Conservation (phyloP, 805 yeast species). For the Ogataea paradorogensis region DNA sequence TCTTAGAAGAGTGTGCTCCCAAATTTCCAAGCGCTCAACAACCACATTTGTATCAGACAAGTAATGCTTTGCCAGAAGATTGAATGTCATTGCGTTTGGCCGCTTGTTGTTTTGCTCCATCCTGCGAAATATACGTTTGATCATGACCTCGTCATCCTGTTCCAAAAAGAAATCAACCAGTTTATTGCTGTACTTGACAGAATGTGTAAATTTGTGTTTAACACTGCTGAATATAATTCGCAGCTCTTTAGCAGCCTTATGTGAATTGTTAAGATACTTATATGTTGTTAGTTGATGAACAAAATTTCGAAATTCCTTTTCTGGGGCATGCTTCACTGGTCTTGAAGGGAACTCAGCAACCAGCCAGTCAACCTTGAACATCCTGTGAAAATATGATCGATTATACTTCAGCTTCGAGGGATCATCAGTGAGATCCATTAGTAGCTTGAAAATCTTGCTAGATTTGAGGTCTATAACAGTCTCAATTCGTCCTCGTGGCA, state of each 20-base stretch:
- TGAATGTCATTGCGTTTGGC: slow-evolving; percentile 24
- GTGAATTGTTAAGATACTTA: slow-evolving; percentile 18
- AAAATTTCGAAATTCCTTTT: slow-evolving; percentile 6
- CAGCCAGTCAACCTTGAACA: slow-evolving; percentile 19
- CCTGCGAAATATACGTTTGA: slow-evolving; percentile 39
- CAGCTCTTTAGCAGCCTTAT: slow-evolving; percentile 15
- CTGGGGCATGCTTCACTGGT: slow-evolving; percentile 2
- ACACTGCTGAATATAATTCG: slow-evolving; percentile 10
- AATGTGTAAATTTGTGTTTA: slow-evolving; percentile 6
- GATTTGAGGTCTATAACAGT: slow-evolving; percentile 7
- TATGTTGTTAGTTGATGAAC: slow-evolving; percentile 17
- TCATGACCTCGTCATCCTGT: slow-evolving; percentile 39
- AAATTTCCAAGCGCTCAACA: slow-evolving; percentile 17
- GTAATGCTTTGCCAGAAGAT: slow-evolving; percentile 23
- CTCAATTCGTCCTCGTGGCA: slow-evolving; percentile 2
- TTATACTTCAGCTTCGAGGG: slow-evolving; percentile 8
- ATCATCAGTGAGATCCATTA: slow-evolving; percentile 11
- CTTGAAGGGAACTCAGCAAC: slow-evolving; percentile 9
- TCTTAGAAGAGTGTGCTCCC: slow-evolving; percentile 15
- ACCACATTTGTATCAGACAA: slow-evolving; percentile 8
- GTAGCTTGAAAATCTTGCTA: slow-evolving; percentile 8
- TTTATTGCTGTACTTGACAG: slow-evolving; percentile 14
- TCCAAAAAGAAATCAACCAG: slow-evolving; percentile 37
- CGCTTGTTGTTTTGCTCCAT: slow-evolving; percentile 27
- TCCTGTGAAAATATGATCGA: slow-evolving; percentile 9